These are phyloP conservation scores for Diaporthe longicolla DNA, from an alignment of 2,329 filamentous ascomycete species.

Conservation along the genomic window DNA sequence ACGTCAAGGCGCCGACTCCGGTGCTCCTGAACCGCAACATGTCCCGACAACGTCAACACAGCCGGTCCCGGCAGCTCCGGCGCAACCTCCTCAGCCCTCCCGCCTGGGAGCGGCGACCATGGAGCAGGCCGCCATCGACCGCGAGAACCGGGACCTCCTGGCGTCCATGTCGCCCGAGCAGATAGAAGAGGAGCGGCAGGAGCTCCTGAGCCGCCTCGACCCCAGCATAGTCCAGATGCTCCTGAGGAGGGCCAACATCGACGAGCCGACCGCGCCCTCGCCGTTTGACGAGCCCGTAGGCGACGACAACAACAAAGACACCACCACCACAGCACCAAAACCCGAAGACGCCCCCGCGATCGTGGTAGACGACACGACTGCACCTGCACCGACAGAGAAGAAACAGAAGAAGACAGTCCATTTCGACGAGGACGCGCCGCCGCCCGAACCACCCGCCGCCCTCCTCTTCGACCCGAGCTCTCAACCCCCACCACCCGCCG, in stretches of 20 bases:
- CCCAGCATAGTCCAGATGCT: constrained; percentile 83
- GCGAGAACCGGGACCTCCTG: constrained; percentile 83
- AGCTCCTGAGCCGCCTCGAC: constrained; percentile 84
- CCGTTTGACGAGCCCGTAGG: constrained; percentile 56
- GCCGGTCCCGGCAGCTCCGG: constrained; percentile 45
- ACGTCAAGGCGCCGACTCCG: constrained; percentile 54
- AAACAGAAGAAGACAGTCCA: constrained; percentile 51
- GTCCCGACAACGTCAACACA: constrained; percentile 42
- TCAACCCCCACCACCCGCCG: constrained; percentile 40
- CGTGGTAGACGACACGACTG: constrained; percentile 52
- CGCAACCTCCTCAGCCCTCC: constrained; percentile 25
- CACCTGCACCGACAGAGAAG: constrained; percentile 45
- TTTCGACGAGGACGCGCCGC: constrained; percentile 60
- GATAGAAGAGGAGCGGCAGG: constrained; percentile 83
- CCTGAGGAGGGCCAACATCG: constrained; percentile 81
- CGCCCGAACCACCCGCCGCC: constrained; percentile 57
- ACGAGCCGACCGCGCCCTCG: constrained; percentile 66
- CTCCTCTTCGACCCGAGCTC: constrained; percentile 55
- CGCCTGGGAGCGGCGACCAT: constrained; percentile 56
- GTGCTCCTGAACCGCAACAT: constrained; percentile 1
- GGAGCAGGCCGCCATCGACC: constrained; percentile 82
- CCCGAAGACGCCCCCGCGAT: constrained; percentile 50
- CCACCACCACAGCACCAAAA: constrained; percentile 27
- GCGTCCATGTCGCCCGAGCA: constrained; percentile 85
- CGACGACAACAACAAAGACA: background rate